Conservation (phyloP, 2,329 filamentous ascomycete species). For the Torrubiella hemipterigena region DNA sequence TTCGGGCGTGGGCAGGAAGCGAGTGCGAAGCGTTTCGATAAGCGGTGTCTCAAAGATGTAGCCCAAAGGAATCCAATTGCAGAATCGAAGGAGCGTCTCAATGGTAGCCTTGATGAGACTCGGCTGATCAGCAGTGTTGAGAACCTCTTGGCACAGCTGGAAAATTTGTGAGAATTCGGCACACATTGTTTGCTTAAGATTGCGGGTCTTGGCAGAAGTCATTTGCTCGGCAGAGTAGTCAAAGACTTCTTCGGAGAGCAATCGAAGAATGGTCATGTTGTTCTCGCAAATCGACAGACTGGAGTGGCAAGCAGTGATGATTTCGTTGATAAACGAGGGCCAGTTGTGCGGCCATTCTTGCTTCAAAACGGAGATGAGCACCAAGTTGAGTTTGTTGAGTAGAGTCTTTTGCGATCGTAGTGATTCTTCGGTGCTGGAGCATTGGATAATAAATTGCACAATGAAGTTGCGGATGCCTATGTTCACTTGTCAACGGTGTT, state of each 20-base stretch:
- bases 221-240: constrained; percentile 98
- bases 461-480: constrained; percentile 97
- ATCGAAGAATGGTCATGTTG: constrained; percentile 95
- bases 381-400: constrained; percentile 95
- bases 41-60: constrained; percentile 98
- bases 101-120: constrained; percentile 93
- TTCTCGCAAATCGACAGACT: constrained; percentile 98
- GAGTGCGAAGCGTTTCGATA: constrained; percentile 84
- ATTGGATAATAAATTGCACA: constrained; percentile 95
- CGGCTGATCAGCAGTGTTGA: constrained; percentile 78
- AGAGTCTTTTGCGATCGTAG: constrained; percentile 76
- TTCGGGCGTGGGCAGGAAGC: constrained; percentile 86
- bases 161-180: constrained; percentile 98
- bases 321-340: constrained; percentile 99
- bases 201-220: constrained; percentile 95
- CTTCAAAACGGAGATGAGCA: constrained; percentile 94
- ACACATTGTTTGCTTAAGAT: constrained; percentile 97
- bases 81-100: constrained; percentile 87
- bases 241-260: constrained; percentile 96
- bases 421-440: constrained; percentile 79
- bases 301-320: constrained; percentile 89
- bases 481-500: not conserved
- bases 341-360: constrained; percentile 99
- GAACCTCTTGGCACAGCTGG: constrained; percentile 89
- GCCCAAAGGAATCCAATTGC: constrained; percentile 97